phyloP scores from a whole-genome alignment of 495 filamentous ascomycete genomes.

The Penicillium lividum region DNA sequence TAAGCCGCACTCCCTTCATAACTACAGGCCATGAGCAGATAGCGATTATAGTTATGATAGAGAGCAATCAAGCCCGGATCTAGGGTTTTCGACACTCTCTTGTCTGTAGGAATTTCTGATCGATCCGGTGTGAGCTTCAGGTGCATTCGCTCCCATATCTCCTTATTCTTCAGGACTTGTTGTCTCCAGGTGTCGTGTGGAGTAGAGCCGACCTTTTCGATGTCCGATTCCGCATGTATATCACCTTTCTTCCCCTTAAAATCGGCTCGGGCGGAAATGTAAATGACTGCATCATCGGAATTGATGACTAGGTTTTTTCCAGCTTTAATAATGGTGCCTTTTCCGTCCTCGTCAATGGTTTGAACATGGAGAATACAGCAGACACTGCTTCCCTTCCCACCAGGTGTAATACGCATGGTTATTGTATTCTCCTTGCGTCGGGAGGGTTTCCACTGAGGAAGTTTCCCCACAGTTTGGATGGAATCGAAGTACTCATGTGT shows the following conservation, averaged over 20 bases:
- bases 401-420: constrained; percentile 43
- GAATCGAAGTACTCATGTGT: constrained; percentile 44
- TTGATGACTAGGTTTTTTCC: constrained; percentile 36
- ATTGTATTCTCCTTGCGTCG: constrained; percentile 22
- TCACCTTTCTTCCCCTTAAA: constrained; percentile 6
- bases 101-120: constrained; percentile 32
- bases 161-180: constrained; percentile 35
- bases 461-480: constrained; percentile 12
- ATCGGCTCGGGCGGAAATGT: constrained; percentile 37
- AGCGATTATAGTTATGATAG: constrained; percentile 50
- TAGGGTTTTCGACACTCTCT: constrained; percentile 24
- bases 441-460: not conserved
- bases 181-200: constrained; percentile 26
- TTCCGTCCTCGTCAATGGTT: constrained; percentile 17
- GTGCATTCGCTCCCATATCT: constrained; percentile 34
- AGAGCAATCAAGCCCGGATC: constrained; percentile 44
- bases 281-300: constrained; percentile 31
- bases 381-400: constrained; percentile 35
- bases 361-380: constrained; percentile 33
- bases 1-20: constrained; percentile 38
- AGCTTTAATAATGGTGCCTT: constrained; percentile 26
- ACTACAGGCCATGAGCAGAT: constrained; percentile 49
- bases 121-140: constrained; percentile 27
- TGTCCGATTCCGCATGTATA: not conserved
- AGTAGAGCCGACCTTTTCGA: not conserved